Evolutionary conservation across 176 grass and related monocot species (phyloP), one percentile per base, ranked within the genome.

Genomic region (Puccinellia tenuiflora): DNA sequence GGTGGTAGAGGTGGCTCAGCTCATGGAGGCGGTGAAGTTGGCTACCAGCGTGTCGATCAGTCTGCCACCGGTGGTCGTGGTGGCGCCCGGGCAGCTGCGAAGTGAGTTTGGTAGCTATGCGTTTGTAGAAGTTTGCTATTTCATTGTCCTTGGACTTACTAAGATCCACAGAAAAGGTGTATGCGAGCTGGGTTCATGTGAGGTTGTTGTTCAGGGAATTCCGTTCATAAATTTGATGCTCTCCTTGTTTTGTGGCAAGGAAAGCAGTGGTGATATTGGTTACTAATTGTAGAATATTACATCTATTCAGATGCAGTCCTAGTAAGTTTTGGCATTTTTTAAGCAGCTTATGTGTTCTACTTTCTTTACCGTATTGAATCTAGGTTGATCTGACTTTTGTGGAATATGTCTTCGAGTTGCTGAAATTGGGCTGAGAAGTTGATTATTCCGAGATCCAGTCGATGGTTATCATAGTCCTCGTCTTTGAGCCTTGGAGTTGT

Each of bases 41-140:
- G 85, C 30, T 97, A 96, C 80, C 97, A 99, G 81, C 85, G 92
- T 69, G 90, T 97, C 0, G 93, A 95, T 38, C 63, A 86, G 28
- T 72, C 76, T 56, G 91, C 47, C 59, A 50, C 91, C 7, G 22
- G 57, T n/a, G 75, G 90, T 61, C 89, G 89, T 37, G 87, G 91
- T 69, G 93, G 91, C 30, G 89, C 74, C 13, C 28, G 83, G 25
- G 83, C 84, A 57, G 68, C 78, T 2, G 46, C 69, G 4, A 84
- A 90, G 67, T 90, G 80, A 90, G 84, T 78, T 78, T 52, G 46
- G 16, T 48, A 78, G 75, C 47, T 67, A 72, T 40, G 74, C 24
- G n/a, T 74, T 12, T 0, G 28, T 87, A 83, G 52, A 65, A 68
- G 84, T 83, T 75, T 7, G 50, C 61, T 85, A 46, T 87, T 80